Conservation (phyloP, 768 basidiomycete species). For the Lactifluus subvellereus region DNA sequence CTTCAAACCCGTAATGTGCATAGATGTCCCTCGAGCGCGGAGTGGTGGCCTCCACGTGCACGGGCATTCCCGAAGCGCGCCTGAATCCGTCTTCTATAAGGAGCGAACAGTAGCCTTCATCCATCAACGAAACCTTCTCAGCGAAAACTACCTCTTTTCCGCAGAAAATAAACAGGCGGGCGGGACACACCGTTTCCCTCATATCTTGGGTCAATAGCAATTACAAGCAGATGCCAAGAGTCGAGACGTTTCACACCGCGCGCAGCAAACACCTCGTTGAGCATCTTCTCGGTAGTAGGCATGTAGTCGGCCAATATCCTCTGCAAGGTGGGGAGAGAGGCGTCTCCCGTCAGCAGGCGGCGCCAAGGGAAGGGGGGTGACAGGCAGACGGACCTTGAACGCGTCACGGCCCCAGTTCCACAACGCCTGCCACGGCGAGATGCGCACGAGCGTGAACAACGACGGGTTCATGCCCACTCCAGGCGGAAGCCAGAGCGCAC, state of each 20-base stretch:
- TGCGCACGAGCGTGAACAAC: conserved; percentile 14
- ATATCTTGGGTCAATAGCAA: conserved; percentile 20
- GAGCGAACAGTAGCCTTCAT: conserved; percentile 22
- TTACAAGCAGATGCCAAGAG: conserved; percentile 23
- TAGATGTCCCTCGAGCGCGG: conserved; percentile 24
- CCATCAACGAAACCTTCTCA: too few species aligned
- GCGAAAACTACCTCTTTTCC: neutral
- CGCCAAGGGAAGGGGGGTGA: too few species aligned
- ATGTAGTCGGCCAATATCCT: conserved; percentile 9
- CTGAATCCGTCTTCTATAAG: conserved; percentile 23
- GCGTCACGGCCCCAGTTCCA: conserved; percentile 21
- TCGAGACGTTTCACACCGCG: conserved; percentile 15
- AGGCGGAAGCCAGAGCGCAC: conserved; percentile 24
- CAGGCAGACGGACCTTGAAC: conserved; percentile 16
- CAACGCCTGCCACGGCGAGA: conserved; percentile 14
- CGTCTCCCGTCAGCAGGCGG: too few species aligned
- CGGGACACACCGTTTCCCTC: conserved; percentile 20
- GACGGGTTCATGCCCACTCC: conserved; percentile 19
- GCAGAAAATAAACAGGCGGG: too few species aligned
- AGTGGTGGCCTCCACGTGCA: conserved; percentile 24
- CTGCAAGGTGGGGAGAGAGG: neutral
- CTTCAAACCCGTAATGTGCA: conserved; percentile 26
- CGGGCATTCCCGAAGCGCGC: conserved; percentile 19
- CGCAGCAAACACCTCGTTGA: conserved; percentile 12
- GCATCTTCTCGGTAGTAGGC: conserved; percentile 14